Evolutionary conservation across 2,329 filamentous ascomycete genomes (phyloP).

Genomic region (Xylariaceae sp.): DNA sequence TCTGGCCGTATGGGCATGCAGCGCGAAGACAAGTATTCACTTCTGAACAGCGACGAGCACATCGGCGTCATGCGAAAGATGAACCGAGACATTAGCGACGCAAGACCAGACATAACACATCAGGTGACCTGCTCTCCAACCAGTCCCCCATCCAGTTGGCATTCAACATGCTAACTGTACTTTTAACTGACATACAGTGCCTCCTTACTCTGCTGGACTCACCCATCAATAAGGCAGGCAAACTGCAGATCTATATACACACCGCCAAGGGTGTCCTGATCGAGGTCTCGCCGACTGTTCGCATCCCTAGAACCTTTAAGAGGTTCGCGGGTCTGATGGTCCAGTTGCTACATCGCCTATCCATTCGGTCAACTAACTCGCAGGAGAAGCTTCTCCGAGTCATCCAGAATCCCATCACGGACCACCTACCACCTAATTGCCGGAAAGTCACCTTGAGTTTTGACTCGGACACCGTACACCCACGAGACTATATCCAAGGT

Average conservation of each 20-base stretch:
- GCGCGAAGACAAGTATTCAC: constrained; percentile 92
- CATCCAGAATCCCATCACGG: constrained; percentile 96
- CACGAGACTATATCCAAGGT: constrained; percentile 84
- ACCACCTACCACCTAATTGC: constrained; percentile 95
- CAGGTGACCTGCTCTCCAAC: constrained; percentile 65
- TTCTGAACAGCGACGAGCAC: constrained; percentile 98
- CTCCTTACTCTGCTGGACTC: constrained; percentile 96
- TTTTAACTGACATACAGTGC: constrained; percentile 65
- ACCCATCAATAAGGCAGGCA: constrained; percentile 97
- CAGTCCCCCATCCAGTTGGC: constrained; percentile 31
- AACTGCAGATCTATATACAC: constrained; percentile 97
- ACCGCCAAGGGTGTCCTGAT: constrained; percentile 97
- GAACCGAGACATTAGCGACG: constrained; percentile 98
- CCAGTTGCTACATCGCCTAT: constrained; percentile 91
- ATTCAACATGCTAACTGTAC: constrained; percentile 51
- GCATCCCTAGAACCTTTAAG: constrained; percentile 98
- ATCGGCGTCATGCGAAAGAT: constrained; percentile 99
- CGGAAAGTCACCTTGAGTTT: constrained; percentile 97
- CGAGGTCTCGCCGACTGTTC: constrained; percentile 96
- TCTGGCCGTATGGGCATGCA: constrained; percentile 63
- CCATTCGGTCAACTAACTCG: constrained; percentile 93
- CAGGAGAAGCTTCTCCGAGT: constrained; percentile 97
- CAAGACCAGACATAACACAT: constrained; percentile 95
- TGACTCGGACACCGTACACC: constrained; percentile 83
- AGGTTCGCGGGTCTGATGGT: constrained; percentile 99